Percentiles rank a stretch among this genome's conserved stretches.
phyloP scores from a whole-genome alignment of 2,329 filamentous ascomycete genomes.

The Madurella fahalii region DNA sequence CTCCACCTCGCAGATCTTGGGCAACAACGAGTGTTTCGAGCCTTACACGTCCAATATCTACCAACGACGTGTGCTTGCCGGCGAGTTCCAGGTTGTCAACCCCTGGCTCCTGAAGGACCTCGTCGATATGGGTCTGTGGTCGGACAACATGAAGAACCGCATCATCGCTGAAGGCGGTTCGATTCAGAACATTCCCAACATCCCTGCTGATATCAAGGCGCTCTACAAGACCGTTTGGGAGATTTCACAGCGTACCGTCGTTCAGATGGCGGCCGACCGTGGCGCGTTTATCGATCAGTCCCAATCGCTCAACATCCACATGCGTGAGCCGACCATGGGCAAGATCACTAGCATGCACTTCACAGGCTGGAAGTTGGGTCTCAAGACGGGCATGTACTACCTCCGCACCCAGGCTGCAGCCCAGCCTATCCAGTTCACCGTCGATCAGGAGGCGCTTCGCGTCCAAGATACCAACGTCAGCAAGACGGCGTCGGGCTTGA shows the following conservation, averaged over 20 bases:
- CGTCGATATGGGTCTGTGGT: conserved; percentile 97
- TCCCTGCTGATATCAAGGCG: conserved; percentile 90
- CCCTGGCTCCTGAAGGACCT: conserved; percentile 98
- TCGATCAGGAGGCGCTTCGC: conserved; percentile 92
- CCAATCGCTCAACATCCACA: conserved; percentile 98
- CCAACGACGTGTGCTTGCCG: conserved; percentile 93
- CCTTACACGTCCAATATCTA: conserved; percentile 99
- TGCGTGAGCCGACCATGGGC: conserved; percentile 99
- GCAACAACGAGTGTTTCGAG: conserved; percentile 99
- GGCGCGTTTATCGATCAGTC: conserved; percentile 99
- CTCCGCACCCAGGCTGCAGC: conserved; percentile 95
- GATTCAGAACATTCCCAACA: conserved; percentile 94
- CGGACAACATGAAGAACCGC: conserved; percentile 99
- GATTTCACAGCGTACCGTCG: conserved; percentile 89
- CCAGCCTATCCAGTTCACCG: conserved; percentile 97
- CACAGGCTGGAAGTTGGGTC: conserved; percentile 94
- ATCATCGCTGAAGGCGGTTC: conserved; percentile 97
- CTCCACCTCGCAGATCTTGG: conserved; percentile 93
- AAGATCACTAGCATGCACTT: conserved; percentile 99
- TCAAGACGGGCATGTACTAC: conserved; percentile 99
- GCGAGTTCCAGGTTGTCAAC: conserved; percentile 99
- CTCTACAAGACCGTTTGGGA: conserved; percentile 99
- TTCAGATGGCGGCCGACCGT: conserved; percentile 97
- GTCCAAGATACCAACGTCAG: conserved; percentile 77
- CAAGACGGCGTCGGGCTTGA: conserved; percentile 55